Evolutionary conservation across 495 filamentous ascomycete genomes (phyloP).

Genomic region (Parathielavia hyrcaniae): DNA sequence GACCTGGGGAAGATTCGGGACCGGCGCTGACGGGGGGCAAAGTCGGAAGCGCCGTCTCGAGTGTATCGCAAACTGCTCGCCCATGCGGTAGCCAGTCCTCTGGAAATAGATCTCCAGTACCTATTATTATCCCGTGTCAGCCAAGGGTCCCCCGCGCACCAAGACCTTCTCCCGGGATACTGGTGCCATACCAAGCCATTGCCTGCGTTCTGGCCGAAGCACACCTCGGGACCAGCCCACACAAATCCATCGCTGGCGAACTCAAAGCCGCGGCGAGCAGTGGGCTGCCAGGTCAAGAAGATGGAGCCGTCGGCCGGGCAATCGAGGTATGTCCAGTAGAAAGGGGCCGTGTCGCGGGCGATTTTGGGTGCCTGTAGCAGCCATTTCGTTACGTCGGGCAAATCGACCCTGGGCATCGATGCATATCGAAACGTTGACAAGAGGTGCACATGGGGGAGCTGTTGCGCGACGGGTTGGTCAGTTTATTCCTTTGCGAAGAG

Average conservation of each 20-base stretch:
- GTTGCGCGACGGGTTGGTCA: constrained; percentile 14
- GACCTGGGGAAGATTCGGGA: constrained; percentile 53
- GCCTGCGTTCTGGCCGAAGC: constrained; percentile 57
- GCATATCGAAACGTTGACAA: constrained; percentile 72
- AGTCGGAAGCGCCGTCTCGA: constrained; percentile 79
- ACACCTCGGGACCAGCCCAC: constrained; percentile 75
- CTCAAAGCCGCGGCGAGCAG: constrained; percentile 54
- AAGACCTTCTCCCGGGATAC: not conserved
- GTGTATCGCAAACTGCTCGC: constrained; percentile 65
- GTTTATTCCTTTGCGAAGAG: constrained; percentile 8
- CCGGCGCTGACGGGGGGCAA: constrained; percentile 53
- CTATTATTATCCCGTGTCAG: constrained; percentile 37
- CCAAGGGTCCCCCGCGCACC: not conserved
- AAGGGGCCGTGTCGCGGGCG: constrained; percentile 64
- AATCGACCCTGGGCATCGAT: constrained; percentile 55
- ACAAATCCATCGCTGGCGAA: constrained; percentile 88
- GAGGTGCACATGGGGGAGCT: constrained; percentile 84
- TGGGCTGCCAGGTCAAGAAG: constrained; percentile 80
- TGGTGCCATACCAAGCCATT: constrained; percentile 64
- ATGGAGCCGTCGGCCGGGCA: constrained; percentile 72
- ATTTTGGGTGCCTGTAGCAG: constrained; percentile 74
- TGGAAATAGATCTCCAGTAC: constrained; percentile 78
- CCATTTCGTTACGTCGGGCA: constrained; percentile 67
- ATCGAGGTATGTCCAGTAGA: constrained; percentile 89
- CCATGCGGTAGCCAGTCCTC: constrained; percentile 65